Evolutionary conservation across 495 filamentous ascomycete species (phyloP), one percentile per base, ranked within the genome.

Genomic region (Aspergillus affinis): DNA sequence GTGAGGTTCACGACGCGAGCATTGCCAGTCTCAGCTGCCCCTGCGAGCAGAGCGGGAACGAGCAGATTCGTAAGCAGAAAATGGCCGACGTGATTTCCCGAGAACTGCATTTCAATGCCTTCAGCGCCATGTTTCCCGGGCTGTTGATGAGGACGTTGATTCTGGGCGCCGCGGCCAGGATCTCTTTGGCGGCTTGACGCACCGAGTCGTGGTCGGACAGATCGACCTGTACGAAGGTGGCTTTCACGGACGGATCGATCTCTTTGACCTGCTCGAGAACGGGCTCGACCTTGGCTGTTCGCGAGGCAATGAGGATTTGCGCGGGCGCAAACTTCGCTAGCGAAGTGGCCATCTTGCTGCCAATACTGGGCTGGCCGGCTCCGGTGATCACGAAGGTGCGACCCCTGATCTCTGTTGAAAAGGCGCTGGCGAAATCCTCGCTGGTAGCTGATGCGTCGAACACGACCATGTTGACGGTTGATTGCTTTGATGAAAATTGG

Each of bases 81-180:
- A 15, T 41, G 36, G 4, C 36, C 36, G 36, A 53, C 6, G 51
- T 53, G 51, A 15, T 53, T 53, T 29, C 19, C 51, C 6, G 51
- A 53, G 2, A 53, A 36, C 12, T 53, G 23, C 2, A 53, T 1
- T 9, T 53, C 51, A 29, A 53, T 53, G n/a, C 51, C 26, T 53
- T 53, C 29, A 53, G 9, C 15, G 27, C 51, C 51, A 53, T 53
- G 10, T 26, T 20, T n/a, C 51, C 51, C 29, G 51, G 29, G 27
- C 51, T 53, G 51, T 53, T 53, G 51, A 53, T 32, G 17, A 53
- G 51, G 26, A 53, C 51, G 51, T 53, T 21, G 51, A 53, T 53
- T 17, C 8, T 53, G 51, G 51, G 51, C 29, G 51, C 26, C 2
- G 27, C 27, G 51, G 21, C 27, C 9, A 53, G 51, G 27, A 53